Conservation (phyloP, 1,284 basidiomycete species). For the Polyporus tsugae region DNA sequence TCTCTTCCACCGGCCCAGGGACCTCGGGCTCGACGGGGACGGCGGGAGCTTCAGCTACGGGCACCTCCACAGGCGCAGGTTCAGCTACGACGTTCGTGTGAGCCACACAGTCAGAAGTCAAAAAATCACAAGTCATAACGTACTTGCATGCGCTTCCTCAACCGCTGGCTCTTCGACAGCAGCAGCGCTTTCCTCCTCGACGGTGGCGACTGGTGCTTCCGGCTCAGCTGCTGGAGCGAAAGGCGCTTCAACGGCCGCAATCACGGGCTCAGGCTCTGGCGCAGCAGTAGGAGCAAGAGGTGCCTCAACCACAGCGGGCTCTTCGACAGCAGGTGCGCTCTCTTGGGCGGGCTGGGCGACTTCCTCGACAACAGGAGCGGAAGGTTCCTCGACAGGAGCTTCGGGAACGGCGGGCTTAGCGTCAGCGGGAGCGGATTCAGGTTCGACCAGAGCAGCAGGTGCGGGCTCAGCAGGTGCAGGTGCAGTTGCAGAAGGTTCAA, state of each 20-base stretch:
- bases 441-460: slow-evolving; percentile 8
- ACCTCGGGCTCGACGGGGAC: not conserved
- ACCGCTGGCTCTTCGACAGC: not conserved
- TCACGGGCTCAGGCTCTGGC: not conserved
- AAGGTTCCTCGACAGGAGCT: slow-evolving; percentile 1
- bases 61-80: not conserved
- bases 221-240: not conserved
- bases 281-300: not conserved
- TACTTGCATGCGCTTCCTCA: not conserved
- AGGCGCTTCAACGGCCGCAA: not conserved
- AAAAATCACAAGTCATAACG: not conserved
- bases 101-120: not conserved
- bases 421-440: slow-evolving; percentile 10
- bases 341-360: slow-evolving; percentile 10
- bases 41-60: not conserved
- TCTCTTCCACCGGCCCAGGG: not conserved
- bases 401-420: slow-evolving; percentile 5
- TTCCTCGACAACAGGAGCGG: slow-evolving; percentile 5
- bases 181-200: not conserved
- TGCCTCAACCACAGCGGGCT: slow-evolving; percentile 13
- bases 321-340: slow-evolving; percentile 10
- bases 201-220: not conserved
- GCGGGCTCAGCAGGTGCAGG: slow-evolving; percentile 5
- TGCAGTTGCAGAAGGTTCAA: slow-evolving; percentile 6
- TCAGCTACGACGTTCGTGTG: not conserved